phyloP scores from a whole-genome alignment of 129 eudicot species.

The Pseudognaphalium luteoalbum region DNA sequence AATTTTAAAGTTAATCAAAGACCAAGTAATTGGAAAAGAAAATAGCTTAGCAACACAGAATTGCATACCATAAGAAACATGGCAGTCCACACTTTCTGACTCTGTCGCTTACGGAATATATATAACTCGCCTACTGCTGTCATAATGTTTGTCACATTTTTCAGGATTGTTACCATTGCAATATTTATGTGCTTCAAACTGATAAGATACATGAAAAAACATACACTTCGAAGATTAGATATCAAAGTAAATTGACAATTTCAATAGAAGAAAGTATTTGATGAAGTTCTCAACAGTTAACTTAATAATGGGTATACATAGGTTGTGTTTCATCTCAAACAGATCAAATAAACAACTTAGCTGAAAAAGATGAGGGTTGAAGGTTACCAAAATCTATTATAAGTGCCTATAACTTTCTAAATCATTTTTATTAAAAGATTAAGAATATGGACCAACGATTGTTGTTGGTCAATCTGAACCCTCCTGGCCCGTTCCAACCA shows the following conservation, averaged over 20 bases:
- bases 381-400: no score
- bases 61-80: slow-evolving; percentile 75
- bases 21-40: not conserved
- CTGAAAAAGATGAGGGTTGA: no score
- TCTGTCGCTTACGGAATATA: slow-evolving; percentile 71
- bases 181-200: slow-evolving; percentile 80
- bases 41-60: slow-evolving; percentile 13
- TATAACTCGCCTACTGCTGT: slow-evolving; percentile 82
- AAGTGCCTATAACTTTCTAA: no score
- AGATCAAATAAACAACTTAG: no score
- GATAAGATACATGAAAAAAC: slow-evolving; percentile 33
- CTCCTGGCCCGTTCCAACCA: not conserved
- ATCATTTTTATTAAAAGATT: no score
- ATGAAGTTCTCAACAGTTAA: not conserved
- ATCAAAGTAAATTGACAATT: slow-evolving; percentile 4
- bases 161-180: slow-evolving; percentile 88
- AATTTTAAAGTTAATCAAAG: slow-evolving; percentile 4
- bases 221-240: slow-evolving; percentile 14
- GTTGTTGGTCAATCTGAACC: not conserved
- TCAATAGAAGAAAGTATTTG: not conserved
- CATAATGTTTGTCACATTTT: slow-evolving; percentile 77
- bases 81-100: slow-evolving; percentile 81
- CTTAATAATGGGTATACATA: not conserved
- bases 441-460: no score
- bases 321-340: no score